phyloP scores from a whole-genome alignment of 2,329 filamentous ascomycete genomes.

The Colletotrichum costaricense region DNA sequence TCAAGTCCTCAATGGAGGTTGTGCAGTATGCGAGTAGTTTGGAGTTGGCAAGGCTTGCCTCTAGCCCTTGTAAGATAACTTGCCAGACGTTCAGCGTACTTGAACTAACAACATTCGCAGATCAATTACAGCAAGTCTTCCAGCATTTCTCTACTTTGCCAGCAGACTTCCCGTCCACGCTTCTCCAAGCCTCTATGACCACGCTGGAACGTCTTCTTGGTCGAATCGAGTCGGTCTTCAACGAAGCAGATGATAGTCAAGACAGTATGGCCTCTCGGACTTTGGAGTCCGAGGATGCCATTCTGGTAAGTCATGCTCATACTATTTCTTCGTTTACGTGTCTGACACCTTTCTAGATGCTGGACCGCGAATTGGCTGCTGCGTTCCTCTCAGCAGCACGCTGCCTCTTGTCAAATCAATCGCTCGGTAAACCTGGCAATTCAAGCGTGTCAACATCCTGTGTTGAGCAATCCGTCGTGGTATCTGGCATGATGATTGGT shows the following conservation, averaged over 20 bases:
- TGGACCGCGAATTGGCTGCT: slow-evolving; percentile 61
- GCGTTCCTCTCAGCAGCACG: slow-evolving; percentile 61
- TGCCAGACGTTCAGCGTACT: neutral
- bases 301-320: slow-evolving; percentile 46
- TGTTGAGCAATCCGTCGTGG: slow-evolving; percentile 55
- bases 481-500: slow-evolving; percentile 59
- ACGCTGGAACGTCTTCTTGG: slow-evolving; percentile 60
- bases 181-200: slow-evolving; percentile 57
- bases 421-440: slow-evolving; percentile 8
- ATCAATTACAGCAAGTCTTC: slow-evolving; percentile 64
- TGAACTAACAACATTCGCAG: slow-evolving; percentile 40
- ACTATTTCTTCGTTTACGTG: neutral
- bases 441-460: slow-evolving; percentile 43
- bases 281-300: slow-evolving; percentile 59
- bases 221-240: slow-evolving; percentile 53
- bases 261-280: slow-evolving; percentile 53
- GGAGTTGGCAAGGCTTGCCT: slow-evolving; percentile 58
- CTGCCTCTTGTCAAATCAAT: slow-evolving; percentile 45
- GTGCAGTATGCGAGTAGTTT: slow-evolving; percentile 59
- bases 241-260: slow-evolving; percentile 51
- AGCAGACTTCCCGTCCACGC: slow-evolving; percentile 59
- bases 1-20: slow-evolving; percentile 62
- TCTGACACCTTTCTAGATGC: slow-evolving; percentile 44
- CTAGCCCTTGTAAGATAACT: slow-evolving; percentile 54
- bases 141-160: slow-evolving; percentile 56